Conservation (phyloP, 345 rosid species). For the Eucalyptus curtisii region DNA sequence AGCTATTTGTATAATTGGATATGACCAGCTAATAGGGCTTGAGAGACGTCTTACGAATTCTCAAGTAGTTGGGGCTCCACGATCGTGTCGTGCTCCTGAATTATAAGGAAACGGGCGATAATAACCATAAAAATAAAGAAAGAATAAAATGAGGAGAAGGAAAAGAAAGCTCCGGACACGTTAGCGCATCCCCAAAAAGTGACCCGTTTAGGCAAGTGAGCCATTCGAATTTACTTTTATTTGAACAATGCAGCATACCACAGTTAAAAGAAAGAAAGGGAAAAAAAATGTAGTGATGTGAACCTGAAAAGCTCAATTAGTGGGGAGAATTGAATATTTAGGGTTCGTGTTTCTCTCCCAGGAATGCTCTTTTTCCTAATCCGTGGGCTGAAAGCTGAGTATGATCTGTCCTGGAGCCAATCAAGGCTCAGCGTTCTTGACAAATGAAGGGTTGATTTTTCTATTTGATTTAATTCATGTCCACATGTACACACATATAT, state of each 20-base stretch:
- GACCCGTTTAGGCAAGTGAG: constrained; percentile 2
- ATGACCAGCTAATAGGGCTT: neutral
- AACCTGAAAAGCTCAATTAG: constrained; percentile 1
- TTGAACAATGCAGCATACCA: neutral
- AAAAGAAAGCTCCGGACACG: neutral
- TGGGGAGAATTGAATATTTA: constrained; percentile 7
- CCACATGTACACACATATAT: neutral
- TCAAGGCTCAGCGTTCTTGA: neutral
- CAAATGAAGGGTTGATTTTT: neutral
- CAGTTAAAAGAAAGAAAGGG: neutral
- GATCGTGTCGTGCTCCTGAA: too few relatives aligned
- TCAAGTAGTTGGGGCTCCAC: neutral
- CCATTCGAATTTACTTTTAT: neutral
- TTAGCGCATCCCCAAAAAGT: neutral
- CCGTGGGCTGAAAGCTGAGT: constrained; percentile 18
- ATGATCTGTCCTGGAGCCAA: constrained; percentile 2
- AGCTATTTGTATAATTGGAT: neutral
- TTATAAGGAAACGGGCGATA: neutral
- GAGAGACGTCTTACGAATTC: neutral
- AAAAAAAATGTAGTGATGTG: neutral
- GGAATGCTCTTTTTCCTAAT: neutral
- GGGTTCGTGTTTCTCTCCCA: neutral
- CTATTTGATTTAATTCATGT: neutral
- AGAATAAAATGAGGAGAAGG: neutral
- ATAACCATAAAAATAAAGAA: neutral